Evolutionary conservation across 2,329 filamentous ascomycete species (phyloP), one percentile per base, ranked within the genome.

Genomic region (Penicillium janthinellum): DNA sequence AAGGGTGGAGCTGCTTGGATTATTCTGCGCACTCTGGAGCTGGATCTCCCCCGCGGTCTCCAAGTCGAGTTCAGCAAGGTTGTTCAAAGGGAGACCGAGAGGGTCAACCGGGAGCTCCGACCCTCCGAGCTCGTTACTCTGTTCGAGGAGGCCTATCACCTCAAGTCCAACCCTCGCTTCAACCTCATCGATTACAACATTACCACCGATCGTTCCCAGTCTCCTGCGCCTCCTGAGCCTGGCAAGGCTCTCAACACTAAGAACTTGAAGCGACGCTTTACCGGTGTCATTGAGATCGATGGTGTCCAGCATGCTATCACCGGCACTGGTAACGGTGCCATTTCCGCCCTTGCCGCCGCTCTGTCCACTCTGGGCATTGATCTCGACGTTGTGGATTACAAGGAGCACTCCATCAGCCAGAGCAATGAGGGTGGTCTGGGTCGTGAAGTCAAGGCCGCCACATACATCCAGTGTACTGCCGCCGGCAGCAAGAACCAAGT

Each of bases 1-100:
- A 98, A 99, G 81, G 94, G 94, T 62, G 95, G 95, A 69, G 89
- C 91, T 61, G 93, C 94, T 53, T 98, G 91, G 91, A 90, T 98
- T 73, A 93, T 98, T 73, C 88, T 93, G 73, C 89, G 90, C 68
- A 89, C 92, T 71, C 86, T 98, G 63, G 87, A 95, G 72, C 89
- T 98, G 70, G 95, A 98, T 76, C 86, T 98, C 54, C 95, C 95
- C 15, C 91, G 95, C 63, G 92, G 92, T 55, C 85, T 98, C 54
- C 94, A 98, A 78, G 85, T 97, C 65, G 92, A 91, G 51, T 98
- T 98, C 77, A 91, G 90, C 75, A 90, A 87, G 73, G 84, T 96
- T 64, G 92, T 98, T 5, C 94, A 99, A 77, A 84, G 83, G 62
- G 85, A 87, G 62, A 90, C 94, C 28, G 94, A 99, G 69, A 78